These are phyloP conservation scores for Asterochloris sp. DNA, from an alignment of 139 green algal species.

Conservation along the genomic window DNA sequence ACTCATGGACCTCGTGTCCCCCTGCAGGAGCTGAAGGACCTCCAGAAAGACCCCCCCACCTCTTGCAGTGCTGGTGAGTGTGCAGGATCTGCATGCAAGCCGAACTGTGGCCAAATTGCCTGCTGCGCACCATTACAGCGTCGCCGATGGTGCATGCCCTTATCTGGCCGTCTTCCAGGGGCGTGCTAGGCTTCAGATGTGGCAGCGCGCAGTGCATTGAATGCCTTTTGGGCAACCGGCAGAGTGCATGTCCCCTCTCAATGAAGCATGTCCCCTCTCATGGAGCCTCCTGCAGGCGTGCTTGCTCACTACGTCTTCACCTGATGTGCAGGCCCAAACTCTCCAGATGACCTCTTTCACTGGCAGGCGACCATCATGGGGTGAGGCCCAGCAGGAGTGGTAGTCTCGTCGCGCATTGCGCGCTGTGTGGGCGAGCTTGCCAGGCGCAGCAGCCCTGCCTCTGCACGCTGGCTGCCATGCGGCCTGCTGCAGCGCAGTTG, in stretches of 20 bases:
- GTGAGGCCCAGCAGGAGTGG: neutral
- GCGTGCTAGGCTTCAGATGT: too few species aligned
- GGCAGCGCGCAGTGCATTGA: too few species aligned
- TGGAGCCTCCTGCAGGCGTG: neutral
- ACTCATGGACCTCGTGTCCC: neutral
- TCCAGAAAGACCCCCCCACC: conserved; percentile 91
- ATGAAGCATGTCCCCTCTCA: neutral
- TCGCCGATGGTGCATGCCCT: too few species aligned
- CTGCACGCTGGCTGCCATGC: too few species aligned
- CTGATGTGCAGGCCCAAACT: conserved; percentile 32
- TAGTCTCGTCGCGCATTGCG: too few species aligned
- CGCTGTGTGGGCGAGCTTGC: neutral
- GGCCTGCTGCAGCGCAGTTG: neutral
- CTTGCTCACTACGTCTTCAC: neutral
- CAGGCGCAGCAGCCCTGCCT: too few species aligned
- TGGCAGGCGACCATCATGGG: conserved; percentile 87
- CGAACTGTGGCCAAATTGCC: too few species aligned
- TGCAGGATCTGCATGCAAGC: too few species aligned
- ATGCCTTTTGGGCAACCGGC: too few species aligned
- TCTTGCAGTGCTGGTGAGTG: conserved; percentile 76
- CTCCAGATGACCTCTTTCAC: conserved; percentile 89
- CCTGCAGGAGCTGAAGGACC: conserved; percentile 64
- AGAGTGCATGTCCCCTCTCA: neutral
- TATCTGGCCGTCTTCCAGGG: too few species aligned
- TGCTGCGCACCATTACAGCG: too few species aligned